A percentile compares a stretch with the other conserved stretches of the same genome.
phyloP scores from a whole-genome alignment of 1,284 basidiomycete species.

The Agaricales sp. region DNA sequence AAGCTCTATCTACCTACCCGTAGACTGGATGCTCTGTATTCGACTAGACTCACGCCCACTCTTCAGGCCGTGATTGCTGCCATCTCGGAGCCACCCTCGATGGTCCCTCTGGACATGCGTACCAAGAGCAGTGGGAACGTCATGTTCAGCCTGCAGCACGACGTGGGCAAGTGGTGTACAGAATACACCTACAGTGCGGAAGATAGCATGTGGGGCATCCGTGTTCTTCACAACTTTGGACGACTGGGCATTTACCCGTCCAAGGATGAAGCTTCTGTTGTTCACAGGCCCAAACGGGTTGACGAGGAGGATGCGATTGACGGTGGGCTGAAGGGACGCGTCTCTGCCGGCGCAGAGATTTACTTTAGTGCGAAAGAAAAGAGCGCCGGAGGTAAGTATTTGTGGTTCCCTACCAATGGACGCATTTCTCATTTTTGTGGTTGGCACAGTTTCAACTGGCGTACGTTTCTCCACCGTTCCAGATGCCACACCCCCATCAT shows the following conservation, averaged over 20 bases:
- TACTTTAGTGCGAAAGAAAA: slow-evolving; percentile 91
- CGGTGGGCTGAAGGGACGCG: slow-evolving; percentile 80
- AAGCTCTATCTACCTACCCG: slow-evolving; percentile 85
- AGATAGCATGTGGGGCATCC: slow-evolving; percentile 86
- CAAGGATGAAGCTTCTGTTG: slow-evolving; percentile 21
- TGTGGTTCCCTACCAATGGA: slow-evolving; percentile 3
- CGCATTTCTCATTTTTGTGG: slow-evolving; percentile 5
- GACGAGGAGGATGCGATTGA: slow-evolving; percentile 88
- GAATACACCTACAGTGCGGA: slow-evolving; percentile 95
- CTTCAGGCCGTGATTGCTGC: slow-evolving; percentile 61
- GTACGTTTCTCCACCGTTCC: slow-evolving; percentile 87
- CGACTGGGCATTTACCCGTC: slow-evolving; percentile 29
- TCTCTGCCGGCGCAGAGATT: slow-evolving; percentile 89
- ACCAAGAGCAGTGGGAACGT: slow-evolving; percentile 60
- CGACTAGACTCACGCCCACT: slow-evolving; percentile 69
- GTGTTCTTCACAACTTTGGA: slow-evolving; percentile 92
- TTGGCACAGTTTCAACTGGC: slow-evolving; percentile 74
- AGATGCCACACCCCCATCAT: slow-evolving; percentile 60
- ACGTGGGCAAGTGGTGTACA: slow-evolving; percentile 85
- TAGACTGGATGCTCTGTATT: slow-evolving; percentile 83
- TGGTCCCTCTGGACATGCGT: slow-evolving; percentile 29
- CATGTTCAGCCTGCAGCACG: slow-evolving; percentile 85
- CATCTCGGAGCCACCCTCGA: slow-evolving; percentile 62
- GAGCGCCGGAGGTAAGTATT: slow-evolving; percentile 81
- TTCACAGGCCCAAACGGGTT: slow-evolving; percentile 47